A percentile compares a stretch with the other conserved stretches of the same genome.
These are phyloP conservation scores for Colletotrichum phormii DNA, from an alignment of 2,329 filamentous ascomycete species.

Conservation along the genomic window DNA sequence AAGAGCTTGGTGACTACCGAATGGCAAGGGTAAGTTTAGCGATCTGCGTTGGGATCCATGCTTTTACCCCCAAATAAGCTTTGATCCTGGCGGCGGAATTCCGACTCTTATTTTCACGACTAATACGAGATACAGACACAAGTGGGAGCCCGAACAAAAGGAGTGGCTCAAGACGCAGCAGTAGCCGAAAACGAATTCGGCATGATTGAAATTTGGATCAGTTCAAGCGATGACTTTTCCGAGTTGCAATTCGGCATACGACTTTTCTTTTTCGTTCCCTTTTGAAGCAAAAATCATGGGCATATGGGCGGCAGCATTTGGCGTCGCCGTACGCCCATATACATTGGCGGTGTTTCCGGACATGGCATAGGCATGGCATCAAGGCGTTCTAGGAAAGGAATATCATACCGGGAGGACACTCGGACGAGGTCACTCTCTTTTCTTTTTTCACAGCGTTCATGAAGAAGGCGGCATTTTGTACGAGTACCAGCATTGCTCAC, in stretches of 20 bases:
- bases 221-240: not conserved
- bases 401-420: conserved; percentile 7
- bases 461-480: conserved; percentile 16
- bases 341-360: conserved; percentile 27
- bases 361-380: conserved; percentile 21
- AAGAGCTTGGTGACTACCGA: conserved; percentile 70
- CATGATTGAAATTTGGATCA: not conserved
- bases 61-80: conserved; percentile 7
- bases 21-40: conserved; percentile 68
- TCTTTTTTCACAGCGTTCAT: conserved; percentile 4
- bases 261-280: not conserved
- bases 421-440: conserved; percentile 12
- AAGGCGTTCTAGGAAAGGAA: conserved; percentile 21
- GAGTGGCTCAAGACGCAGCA: conserved; percentile 65
- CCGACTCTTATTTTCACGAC: not conserved
- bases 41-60: not conserved
- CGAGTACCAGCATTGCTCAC: not conserved
- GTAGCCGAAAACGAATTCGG: not conserved
- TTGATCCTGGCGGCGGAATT: not conserved
- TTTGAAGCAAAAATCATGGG: not conserved
- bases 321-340: conserved; percentile 24
- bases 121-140: conserved; percentile 60
- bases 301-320: conserved; percentile 10
- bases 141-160: conserved; percentile 67
- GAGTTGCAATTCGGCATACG: not conserved